Evolutionary conservation across 139 green algal genomes (phyloP).

Genomic region (Bryopsis sp.): DNA sequence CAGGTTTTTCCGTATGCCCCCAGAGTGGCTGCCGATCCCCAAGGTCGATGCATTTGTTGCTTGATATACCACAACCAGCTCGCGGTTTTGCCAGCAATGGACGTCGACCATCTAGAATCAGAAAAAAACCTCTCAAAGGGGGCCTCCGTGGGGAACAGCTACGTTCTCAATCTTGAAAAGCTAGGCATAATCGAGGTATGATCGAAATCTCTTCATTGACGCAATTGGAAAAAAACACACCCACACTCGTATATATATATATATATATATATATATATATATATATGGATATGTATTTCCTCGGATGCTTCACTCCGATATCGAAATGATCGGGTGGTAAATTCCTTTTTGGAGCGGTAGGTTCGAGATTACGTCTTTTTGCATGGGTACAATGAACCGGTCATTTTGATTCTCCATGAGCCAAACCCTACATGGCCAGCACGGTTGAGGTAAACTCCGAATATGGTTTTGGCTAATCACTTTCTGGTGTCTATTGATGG

Average conservation of each 20-base stretch:
- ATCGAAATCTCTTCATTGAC: not conserved
- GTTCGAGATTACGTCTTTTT: conserved; percentile 71
- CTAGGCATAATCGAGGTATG: conserved; percentile 51
- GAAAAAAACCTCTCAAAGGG: conserved; percentile 3
- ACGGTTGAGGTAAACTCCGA: conserved; percentile 27
- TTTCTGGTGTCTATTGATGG: not conserved
- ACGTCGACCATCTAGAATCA: conserved; percentile 19
- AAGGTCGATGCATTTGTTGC: conserved; percentile 73
- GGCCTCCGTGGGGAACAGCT: conserved; percentile 57
- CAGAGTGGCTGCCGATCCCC: conserved; percentile 47
- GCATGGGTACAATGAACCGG: conserved; percentile 82
- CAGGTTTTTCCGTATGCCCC: conserved; percentile 43
- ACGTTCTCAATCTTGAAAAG: conserved; percentile 57
- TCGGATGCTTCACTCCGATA: not conserved
- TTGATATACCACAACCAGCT: conserved; percentile 56
- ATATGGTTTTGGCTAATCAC: not conserved
- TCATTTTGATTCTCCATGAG: conserved; percentile 83
- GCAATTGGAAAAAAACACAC: not conserved
- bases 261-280: too few relatives aligned
- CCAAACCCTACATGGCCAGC: conserved; percentile 71
- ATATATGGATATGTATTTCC: too few relatives aligned
- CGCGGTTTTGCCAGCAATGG: conserved; percentile 59
- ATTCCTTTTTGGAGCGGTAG: conserved; percentile 16
- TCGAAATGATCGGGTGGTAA: not conserved
- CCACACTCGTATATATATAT: not conserved